Percentiles rank a stretch among this genome's conserved stretches.
Evolutionary conservation across 108 stramenopile genomes (phyloP).

Genomic region (Pseudonitzschia delicatissima): DNA sequence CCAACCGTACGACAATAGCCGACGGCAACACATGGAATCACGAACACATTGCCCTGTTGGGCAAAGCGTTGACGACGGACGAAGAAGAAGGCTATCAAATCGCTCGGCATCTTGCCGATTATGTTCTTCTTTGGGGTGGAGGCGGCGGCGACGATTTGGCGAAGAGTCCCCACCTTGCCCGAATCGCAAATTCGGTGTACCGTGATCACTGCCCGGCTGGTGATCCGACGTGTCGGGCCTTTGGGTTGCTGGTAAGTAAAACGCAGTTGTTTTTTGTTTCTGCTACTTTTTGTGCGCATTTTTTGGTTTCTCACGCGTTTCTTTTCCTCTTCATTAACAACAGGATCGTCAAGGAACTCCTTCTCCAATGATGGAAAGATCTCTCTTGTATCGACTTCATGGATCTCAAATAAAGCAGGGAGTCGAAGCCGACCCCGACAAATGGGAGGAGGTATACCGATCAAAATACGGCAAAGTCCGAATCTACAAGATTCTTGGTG

Average conservation of each 20-base stretch:
- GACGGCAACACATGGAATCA: slow-evolving; percentile 99
- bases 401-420: slow-evolving; percentile 74
- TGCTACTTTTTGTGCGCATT: background rate
- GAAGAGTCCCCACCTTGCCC: slow-evolving; percentile 93
- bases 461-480: slow-evolving; percentile 98
- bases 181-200: slow-evolving; percentile 98
- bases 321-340: background rate
- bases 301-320: background rate
- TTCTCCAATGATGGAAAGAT: slow-evolving; percentile 88
- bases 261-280: background rate
- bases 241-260: slow-evolving; percentile 74
- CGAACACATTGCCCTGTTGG: slow-evolving; percentile 98
- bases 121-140: slow-evolving; percentile 93
- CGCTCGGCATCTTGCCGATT: slow-evolving; percentile 93
- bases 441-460: slow-evolving; percentile 87
- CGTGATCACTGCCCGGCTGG: slow-evolving; percentile 89
- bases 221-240: slow-evolving; percentile 89
- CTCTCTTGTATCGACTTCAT: slow-evolving; percentile 91
- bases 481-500: slow-evolving; percentile 90
- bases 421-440: slow-evolving; percentile 66
- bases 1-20: slow-evolving; percentile 94
- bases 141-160: slow-evolving; percentile 97
- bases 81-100: slow-evolving; percentile 93
- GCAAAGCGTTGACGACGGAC: slow-evolving; percentile 81
- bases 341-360: slow-evolving; percentile 86